These are phyloP conservation scores for Vanrija humicola DNA, from an alignment of 1,284 basidiomycete species.

Conservation along the genomic window DNA sequence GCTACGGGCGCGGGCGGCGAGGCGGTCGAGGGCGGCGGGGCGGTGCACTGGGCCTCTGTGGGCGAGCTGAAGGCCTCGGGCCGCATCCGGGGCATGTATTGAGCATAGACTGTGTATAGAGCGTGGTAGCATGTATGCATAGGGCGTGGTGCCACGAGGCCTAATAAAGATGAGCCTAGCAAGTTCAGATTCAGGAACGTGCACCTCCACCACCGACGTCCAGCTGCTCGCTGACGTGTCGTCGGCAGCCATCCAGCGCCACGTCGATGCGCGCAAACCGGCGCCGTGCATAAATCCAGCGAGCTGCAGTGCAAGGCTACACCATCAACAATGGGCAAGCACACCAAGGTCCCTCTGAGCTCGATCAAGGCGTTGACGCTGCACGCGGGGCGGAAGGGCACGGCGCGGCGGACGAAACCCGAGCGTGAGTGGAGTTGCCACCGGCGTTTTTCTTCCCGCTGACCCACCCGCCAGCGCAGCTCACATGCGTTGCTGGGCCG, in stretches of 20 bases:
- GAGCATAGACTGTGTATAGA: slow-evolving; percentile 1
- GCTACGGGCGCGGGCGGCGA: slow-evolving; percentile 25
- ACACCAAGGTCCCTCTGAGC: slow-evolving; percentile 57
- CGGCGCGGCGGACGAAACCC: slow-evolving; percentile 61
- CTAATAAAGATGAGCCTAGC: too few species aligned
- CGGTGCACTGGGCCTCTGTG: slow-evolving; percentile 28
- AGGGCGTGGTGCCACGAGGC: neutral
- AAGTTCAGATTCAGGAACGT: too few species aligned
- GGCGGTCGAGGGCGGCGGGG: slow-evolving; percentile 31
- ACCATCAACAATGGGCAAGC: neutral
- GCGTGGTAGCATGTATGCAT: neutral
- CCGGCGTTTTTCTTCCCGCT: neutral
- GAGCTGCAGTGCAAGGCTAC: too few species aligned
- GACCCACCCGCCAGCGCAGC: slow-evolving; percentile 53
- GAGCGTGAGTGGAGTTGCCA: slow-evolving; percentile 53
- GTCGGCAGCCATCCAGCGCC: too few species aligned
- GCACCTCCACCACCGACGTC: too few species aligned
- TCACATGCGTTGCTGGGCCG: slow-evolving; percentile 72
- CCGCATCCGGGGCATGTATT: slow-evolving; percentile 34
- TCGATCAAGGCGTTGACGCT: slow-evolving; percentile 73
- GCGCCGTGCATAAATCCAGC: too few species aligned
- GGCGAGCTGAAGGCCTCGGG: slow-evolving; percentile 23
- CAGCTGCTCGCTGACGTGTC: too few species aligned
- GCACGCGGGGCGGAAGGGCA: slow-evolving; percentile 65
- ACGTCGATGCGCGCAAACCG: too few species aligned